Evolutionary conservation across 495 filamentous ascomycete species (phyloP).

Genomic region (Cercophora sp.): DNA sequence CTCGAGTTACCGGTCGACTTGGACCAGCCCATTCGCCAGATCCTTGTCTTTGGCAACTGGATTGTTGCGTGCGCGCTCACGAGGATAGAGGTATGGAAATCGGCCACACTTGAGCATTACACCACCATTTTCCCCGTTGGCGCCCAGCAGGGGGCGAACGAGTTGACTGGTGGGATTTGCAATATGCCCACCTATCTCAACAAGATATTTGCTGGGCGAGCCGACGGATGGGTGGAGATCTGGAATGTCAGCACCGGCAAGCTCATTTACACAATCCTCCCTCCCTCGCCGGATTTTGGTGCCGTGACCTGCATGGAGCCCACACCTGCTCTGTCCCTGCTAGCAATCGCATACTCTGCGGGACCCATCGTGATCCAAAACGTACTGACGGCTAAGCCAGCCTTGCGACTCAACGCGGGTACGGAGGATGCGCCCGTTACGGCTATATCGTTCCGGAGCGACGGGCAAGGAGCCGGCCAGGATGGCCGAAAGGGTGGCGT

Average conservation of each 20-base stretch:
- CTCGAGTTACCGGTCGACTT: slow-evolving; percentile 60
- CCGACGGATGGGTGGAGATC: slow-evolving; percentile 87
- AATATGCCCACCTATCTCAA: slow-evolving; percentile 93
- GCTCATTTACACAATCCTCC: slow-evolving; percentile 76
- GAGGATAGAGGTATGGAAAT: slow-evolving; percentile 84
- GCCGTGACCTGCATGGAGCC: slow-evolving; percentile 80
- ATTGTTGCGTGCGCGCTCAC: slow-evolving; percentile 74
- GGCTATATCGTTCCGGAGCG: slow-evolving; percentile 85
- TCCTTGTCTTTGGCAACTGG: slow-evolving; percentile 88
- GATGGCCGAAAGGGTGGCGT: slow-evolving; percentile 76
- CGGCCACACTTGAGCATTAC: slow-evolving; percentile 79
- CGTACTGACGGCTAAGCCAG: slow-evolving; percentile 65
- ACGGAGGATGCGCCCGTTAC: slow-evolving; percentile 58
- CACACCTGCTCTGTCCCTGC: slow-evolving; percentile 74
- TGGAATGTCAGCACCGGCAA: slow-evolving; percentile 95
- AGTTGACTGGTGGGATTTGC: slow-evolving; percentile 67
- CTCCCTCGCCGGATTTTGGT: slow-evolving; percentile 60
- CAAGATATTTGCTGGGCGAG: slow-evolving; percentile 84
- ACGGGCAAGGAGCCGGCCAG: slow-evolving; percentile 83
- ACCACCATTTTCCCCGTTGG: slow-evolving; percentile 63
- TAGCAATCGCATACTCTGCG: slow-evolving; percentile 79
- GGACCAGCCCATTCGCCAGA: slow-evolving; percentile 64
- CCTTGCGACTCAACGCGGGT: slow-evolving; percentile 62
- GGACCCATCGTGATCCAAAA: slow-evolving; percentile 78
- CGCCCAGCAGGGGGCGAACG: slow-evolving; percentile 45